phyloP scores from a whole-genome alignment of 1,284 basidiomycete species.

The Mycena citricolor region DNA sequence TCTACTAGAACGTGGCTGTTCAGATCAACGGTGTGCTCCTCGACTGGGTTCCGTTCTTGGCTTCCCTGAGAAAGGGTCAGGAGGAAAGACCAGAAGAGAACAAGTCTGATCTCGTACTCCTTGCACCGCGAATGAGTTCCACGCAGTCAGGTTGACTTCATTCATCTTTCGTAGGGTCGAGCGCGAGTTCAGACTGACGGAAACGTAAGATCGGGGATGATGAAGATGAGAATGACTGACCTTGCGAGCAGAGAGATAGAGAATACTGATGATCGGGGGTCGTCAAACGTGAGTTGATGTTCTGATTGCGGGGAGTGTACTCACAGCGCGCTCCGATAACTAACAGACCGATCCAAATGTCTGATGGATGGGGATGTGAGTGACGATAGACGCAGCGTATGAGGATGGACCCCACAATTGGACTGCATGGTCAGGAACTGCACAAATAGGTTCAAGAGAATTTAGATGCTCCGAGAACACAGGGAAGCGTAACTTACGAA shows the following conservation, averaged over 20 bases:
- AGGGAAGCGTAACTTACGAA: background rate
- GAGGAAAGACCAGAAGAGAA: no score
- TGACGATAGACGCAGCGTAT: background rate
- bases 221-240: background rate
- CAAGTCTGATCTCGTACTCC: no score
- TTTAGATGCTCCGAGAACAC: background rate
- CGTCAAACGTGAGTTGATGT: constrained; percentile 3
- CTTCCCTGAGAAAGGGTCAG: no score
- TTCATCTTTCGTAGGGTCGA: constrained; percentile 10
- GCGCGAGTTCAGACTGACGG: constrained; percentile 14
- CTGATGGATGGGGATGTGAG: background rate
- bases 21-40: no score
- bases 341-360: constrained; percentile 15
- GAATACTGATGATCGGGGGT: constrained; percentile 5
- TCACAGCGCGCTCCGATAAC: constrained; percentile 8
- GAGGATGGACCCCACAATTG: constrained; percentile 3
- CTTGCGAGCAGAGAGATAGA: constrained; percentile 19
- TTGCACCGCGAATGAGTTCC: no score
- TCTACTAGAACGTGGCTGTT: no score
- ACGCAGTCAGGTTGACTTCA: no score
- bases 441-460: no score
- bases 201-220: background rate
- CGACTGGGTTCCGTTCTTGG: no score
- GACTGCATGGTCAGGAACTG: constrained; percentile 15
- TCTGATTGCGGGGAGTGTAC: background rate